Evolutionary conservation across 2,329 filamentous ascomycete species (phyloP).

Genomic region (Lecanosticta acicola): DNA sequence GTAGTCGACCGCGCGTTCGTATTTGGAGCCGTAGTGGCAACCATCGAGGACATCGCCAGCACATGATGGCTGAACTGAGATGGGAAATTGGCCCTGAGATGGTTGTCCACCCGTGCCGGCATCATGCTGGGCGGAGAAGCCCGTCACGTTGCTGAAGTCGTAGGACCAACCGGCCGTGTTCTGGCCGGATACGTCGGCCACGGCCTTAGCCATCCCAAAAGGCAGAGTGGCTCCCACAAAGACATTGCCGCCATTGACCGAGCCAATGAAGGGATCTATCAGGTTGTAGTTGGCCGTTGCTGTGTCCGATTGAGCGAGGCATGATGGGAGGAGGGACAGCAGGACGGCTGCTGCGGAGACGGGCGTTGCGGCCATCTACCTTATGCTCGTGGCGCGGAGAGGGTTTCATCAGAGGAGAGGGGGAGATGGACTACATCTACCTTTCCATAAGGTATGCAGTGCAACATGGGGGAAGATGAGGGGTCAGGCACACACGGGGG

Average conservation of each 20-base stretch:
- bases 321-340: background rate
- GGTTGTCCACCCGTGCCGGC: slow-evolving; percentile 42
- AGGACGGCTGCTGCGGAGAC: too few species aligned
- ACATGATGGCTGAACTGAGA: slow-evolving; percentile 24
- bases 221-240: slow-evolving; percentile 37
- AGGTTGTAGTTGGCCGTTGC: slow-evolving; percentile 22
- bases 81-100: slow-evolving; percentile 20
- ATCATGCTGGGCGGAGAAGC: slow-evolving; percentile 46
- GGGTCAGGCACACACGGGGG: too few species aligned
- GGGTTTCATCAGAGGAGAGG: too few species aligned
- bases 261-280: slow-evolving; percentile 41
- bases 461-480: slow-evolving; percentile 1
- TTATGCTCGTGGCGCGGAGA: too few species aligned
- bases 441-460: too few species aligned
- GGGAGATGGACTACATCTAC: too few species aligned
- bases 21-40: slow-evolving; percentile 48
- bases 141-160: slow-evolving; percentile 40
- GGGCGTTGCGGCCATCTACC: too few species aligned
- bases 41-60: slow-evolving; percentile 20
- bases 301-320: background rate
- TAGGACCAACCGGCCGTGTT: slow-evolving; percentile 54
- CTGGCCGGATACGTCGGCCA: slow-evolving; percentile 42
- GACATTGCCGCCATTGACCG: slow-evolving; percentile 37
- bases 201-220: slow-evolving; percentile 43
- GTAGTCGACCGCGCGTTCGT: slow-evolving; percentile 46